phyloP scores from a whole-genome alignment of 2,329 filamentous ascomycete species.

The Acephala macrosclerotiorum region DNA sequence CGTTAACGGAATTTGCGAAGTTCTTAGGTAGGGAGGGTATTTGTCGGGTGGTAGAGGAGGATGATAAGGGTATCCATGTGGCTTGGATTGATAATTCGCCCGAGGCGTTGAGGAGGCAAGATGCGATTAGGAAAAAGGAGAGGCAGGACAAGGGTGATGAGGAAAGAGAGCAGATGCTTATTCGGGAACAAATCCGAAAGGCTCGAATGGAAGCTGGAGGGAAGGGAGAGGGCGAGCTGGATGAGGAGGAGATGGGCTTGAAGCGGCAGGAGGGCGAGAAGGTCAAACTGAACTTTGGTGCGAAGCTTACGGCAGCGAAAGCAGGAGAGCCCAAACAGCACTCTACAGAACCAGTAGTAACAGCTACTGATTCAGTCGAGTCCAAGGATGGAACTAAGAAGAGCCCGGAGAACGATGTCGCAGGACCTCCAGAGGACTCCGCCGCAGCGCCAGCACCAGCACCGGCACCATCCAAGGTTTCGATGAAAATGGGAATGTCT shows the following conservation, averaged over 20 bases:
- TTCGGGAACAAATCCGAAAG: conserved; percentile 83
- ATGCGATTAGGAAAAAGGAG: conserved; percentile 84
- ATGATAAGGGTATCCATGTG: conserved; percentile 84
- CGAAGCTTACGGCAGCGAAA: conserved; percentile 39
- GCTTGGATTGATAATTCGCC: conserved; percentile 92
- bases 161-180: conserved; percentile 82
- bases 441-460: conserved; percentile 30
- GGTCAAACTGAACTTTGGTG: conserved; percentile 73
- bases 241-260: conserved; percentile 55
- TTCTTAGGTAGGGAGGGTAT: conserved; percentile 85
- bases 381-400: background rate
- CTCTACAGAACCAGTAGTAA: background rate
- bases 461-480: conserved; percentile 56
- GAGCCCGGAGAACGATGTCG: conserved; percentile 17
- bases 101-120: conserved; percentile 80
- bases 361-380: background rate
- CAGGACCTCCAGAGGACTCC: background rate
- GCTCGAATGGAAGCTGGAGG: conserved; percentile 68
- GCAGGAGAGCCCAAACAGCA: conserved; percentile 16
- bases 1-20: conserved; percentile 89
- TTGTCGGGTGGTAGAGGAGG: conserved; percentile 91
- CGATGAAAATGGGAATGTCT: conserved; percentile 71
- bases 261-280: conserved; percentile 77
- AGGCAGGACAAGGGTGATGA: conserved; percentile 90
- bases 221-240: conserved; percentile 50